These are phyloP conservation scores for Ailanthus altissimus DNA, from an alignment of 345 rosid genomes.

Conservation along the genomic window DNA sequence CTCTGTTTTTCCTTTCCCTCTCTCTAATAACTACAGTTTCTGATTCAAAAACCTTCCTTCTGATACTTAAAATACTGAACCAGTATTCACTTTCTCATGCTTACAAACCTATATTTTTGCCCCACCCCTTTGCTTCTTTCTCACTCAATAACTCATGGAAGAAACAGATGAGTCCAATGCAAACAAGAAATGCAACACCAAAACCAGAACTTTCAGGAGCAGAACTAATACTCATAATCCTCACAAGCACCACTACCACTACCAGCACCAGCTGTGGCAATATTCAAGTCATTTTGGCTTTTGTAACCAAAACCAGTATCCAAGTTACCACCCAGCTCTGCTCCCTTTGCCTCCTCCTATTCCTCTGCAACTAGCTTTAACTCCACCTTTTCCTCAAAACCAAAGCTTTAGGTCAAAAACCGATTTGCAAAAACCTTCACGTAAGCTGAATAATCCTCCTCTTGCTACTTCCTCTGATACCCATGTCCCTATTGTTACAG, in stretches of 20 bases:
- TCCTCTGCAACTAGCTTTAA: constrained; percentile 52
- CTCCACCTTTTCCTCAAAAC: constrained; percentile 47
- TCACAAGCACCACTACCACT: constrained; percentile 45
- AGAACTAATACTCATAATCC: constrained; percentile 40
- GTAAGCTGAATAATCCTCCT: constrained; percentile 39
- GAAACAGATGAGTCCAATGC: constrained; percentile 52
- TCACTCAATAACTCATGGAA: constrained; percentile 51
- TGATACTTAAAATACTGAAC: constrained; percentile 25
- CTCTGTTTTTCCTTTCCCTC: constrained; percentile 19
- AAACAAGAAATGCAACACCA: constrained; percentile 43
- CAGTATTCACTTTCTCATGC: constrained; percentile 27
- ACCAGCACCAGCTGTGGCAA: constrained; percentile 52
- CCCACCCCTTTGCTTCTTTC: not conserved
- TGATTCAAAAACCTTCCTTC: constrained; percentile 14
- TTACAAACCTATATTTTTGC: not conserved
- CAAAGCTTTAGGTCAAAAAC: constrained; percentile 49
- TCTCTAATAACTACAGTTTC: constrained; percentile 37
- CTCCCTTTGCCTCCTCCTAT: constrained; percentile 64
- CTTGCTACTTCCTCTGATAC: constrained; percentile 48
- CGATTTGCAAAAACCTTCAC: constrained; percentile 52
- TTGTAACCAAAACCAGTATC: constrained; percentile 42
- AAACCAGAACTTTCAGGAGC: constrained; percentile 44
- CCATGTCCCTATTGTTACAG: constrained; percentile 27
- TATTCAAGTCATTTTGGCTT: constrained; percentile 56
- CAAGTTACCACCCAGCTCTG: constrained; percentile 54